Base-by-base conservation (phyloP, 2,329 filamentous ascomycete genomes). In the Trichophyton rubrum region DNA sequence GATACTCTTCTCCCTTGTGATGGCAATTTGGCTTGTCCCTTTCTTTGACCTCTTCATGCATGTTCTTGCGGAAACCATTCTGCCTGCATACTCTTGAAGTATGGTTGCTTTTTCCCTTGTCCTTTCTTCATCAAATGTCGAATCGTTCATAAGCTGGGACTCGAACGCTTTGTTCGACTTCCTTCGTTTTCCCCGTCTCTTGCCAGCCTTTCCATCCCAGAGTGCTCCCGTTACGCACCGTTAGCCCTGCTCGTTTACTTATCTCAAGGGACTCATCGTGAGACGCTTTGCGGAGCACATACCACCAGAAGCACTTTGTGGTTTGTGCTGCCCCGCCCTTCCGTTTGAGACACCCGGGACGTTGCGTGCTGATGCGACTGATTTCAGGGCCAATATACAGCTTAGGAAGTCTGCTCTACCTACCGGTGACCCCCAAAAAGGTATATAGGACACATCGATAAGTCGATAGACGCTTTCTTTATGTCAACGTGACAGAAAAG, bases 21-120 rank as follows among this genome's bases (percentile, higher is more conserved):
- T 51, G 45, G 30, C 45, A 27, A 51, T 27, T 33, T 20, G 27
- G 20, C 17, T 38, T 7, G 51, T 17, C 51, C 13, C 27, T 55
- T 55, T 55, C 51, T 55, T 55, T 55, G 51, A 55, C 51, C 33
- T 15, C 30, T 35, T 33, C 27, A 35, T 55, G 51, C 51, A 55
- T 55, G 51, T 35, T 55, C 27, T 55, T 55, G 51, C 27, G 51
- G 51, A 35, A 55, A 20, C 13, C 51, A 33, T 33, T 35, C 51
- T 55, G 7, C 51, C 30, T 35, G n/a, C 51, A 55, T 55, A 55
- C 17, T 30, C 24, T 33, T 35, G 20, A 35, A 35, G 51, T 9
- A 55, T 55, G 51, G 27, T 55, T 55, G 30, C 51, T 55, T 55
- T 55, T 53, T 35, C 33, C 27, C 9, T 35, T 15, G 13, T n/a